Evolutionary conservation across 805 yeast genomes (phyloP), one percentile per base, ranked within the genome.

Genomic region (Blastobotrys peoriensis): DNA sequence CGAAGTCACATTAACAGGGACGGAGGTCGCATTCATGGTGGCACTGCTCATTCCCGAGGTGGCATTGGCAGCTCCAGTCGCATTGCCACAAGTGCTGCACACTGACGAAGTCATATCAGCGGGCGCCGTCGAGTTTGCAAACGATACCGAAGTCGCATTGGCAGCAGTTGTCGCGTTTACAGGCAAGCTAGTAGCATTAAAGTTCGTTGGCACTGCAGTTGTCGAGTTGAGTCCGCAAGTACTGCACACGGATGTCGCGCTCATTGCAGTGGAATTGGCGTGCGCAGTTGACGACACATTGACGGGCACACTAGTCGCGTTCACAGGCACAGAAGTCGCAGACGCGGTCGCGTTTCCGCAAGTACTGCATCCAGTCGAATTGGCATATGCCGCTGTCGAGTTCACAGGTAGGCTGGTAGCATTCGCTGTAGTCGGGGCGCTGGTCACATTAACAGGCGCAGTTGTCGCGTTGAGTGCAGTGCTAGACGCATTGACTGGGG

Each of bases 391-490:
- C 30, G 13, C 30, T 8, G 30, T 8, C 30, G 30, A 25, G 13
- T 13, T 25, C 30, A 13, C 30, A 8, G 30, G 30, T 8, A 13
- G 8, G 13, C 30, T 25, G 30, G 8, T 25, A 8, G 30, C 30
- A 25, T 8, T 8, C 30, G 13, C 13, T 25, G 30, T 8, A 25
- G 33, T 21, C 18, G 41, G 5, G 16, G 34, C 25, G 20, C 36
- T 16, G 16, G n/a, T 40, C 28, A 45, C 3, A 36, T 27, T 44
- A 15, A 17, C 39, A 44, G 44, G n/a, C 28, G 8, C 40, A 21
- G 23, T 33, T 20, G 44, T 25, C 10, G 30, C 13, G 13, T 13
- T 25, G 13, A 8, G 8, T 8, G 30, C 30, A 13, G 30, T 8
- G 13, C 8, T 25, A 8, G 30, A 25, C 13, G 30, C 8, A 25